Evolutionary conservation across 306 rosid species (phyloP), one percentile per base, ranked within the genome.

Genomic region (Vigna radiata): DNA sequence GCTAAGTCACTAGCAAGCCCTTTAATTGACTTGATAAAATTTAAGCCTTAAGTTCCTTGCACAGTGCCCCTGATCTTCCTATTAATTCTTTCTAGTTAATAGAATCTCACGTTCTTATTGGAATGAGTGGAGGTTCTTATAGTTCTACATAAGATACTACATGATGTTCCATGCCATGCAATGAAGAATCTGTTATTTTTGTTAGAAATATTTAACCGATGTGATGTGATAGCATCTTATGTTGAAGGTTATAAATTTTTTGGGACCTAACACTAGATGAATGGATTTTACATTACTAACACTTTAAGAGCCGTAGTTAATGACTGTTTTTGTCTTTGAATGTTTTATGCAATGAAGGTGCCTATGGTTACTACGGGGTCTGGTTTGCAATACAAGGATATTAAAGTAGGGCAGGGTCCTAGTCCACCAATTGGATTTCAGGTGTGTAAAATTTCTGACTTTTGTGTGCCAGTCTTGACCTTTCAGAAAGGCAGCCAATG

Each of bases 371-470:
- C 95, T 50, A 92, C 98, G 25, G 96, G 86, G 73, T 89, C 97
- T 36, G 98, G 98, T 80, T 88, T 94, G 91, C 93, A 89, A 69
- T 94, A 90, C 76, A 92, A 90, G 89, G 98, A 94, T 47, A 94
- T 94, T 58, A 87, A 90, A 84, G 92, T 89, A 48, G 98, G 98
- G 68, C 76, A 54, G 54, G 98, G 98, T 68, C 96, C 97, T 66
- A 88, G 85, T 77, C 98, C 98, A 77, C 98, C 97, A 37, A 85
- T 87, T 73, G 98, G 98, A 73, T 94, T 81, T 89, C 98, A 94
- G 97, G 98, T 94, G 52, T 53, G 83, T 68, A 43, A 79, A 76
- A 61, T 58, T 77, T 78, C 73, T 84, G 48, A 73, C 78, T 52
- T 62, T 16, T 79, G 54, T 56, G 39, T 56, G 67, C 5, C 55